phyloP scores from a whole-genome alignment of 179 eudicot genomes.

The Vitellaria paradoxa region DNA sequence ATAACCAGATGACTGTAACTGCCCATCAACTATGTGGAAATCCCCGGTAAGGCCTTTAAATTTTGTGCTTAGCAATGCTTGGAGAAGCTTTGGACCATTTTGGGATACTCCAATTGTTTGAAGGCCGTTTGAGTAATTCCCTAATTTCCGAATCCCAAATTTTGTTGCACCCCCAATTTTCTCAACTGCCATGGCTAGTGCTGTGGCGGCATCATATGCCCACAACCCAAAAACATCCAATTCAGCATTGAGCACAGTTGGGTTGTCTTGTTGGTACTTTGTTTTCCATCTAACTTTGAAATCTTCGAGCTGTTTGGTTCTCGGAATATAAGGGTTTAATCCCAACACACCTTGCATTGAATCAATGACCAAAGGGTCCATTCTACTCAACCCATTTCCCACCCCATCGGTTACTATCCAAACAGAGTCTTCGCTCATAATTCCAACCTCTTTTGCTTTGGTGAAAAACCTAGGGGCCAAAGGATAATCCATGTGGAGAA shows the following conservation, averaged over 20 bases:
- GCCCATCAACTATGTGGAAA: slow-evolving; percentile 37
- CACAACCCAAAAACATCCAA: slow-evolving; percentile 35
- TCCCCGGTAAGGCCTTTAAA: slow-evolving; percentile 53
- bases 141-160: slow-evolving; percentile 16
- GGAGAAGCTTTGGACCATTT: slow-evolving; percentile 39
- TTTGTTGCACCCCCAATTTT: slow-evolving; percentile 17
- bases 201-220: slow-evolving; percentile 55
- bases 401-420: slow-evolving; percentile 24
- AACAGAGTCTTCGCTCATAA: too few relatives aligned
- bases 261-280: slow-evolving; percentile 1
- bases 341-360: slow-evolving; percentile 61
- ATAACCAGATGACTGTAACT: slow-evolving; percentile 35
- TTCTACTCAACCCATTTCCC: slow-evolving; percentile 19
- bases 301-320: slow-evolving; percentile 21
- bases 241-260: neutral
- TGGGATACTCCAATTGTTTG: slow-evolving; percentile 35
- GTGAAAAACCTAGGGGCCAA: too few relatives aligned
- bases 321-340: slow-evolving; percentile 33
- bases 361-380: slow-evolving; percentile 16
- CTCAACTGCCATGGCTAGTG: slow-evolving; percentile 55
- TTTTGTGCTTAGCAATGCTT: slow-evolving; percentile 22
- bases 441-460: too few relatives aligned
- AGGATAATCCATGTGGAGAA: too few relatives aligned
- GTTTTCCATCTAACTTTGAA: slow-evolving; percentile 22
- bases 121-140: slow-evolving; percentile 29